Evolutionary conservation across 805 yeast genomes (phyloP), one percentile per base, ranked within the genome.

Genomic region (Alloascoidea hylecoeti): DNA sequence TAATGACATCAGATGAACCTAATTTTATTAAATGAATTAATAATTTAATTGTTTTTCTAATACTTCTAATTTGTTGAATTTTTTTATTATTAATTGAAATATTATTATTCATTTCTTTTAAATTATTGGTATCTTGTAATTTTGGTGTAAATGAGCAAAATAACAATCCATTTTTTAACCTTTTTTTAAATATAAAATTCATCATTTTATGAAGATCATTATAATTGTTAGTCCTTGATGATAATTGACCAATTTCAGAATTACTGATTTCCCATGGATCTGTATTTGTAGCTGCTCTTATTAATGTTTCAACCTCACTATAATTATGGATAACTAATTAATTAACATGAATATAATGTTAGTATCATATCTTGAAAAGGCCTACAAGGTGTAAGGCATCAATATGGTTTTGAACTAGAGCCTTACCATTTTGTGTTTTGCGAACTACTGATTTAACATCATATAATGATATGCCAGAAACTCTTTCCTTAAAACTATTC

Each of bases 261-360:
- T 23, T 23, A 9, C n/a, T 23, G n/a, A 23, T n/a, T 23, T 23
- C 30, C 30, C 30, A 23, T 23, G 30, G 30, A 23, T 23, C 30
- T 9, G 30, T 23, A n/a, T 23, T 23, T 23, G 30, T 23, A n/a
- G 30, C 30, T 9, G 9, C 30, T 23, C 30, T 23, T 9, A 23
- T n/a, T n/a, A 9, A 9, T 9, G 30, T n/a, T n/a, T 23, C 30
- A 9, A 23, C 13, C n/a, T 9, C 30, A 23, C 30, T 23, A 23
- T 23, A 23, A n/a, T 23, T 23, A 23, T 23, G n/a, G 9, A 23
- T n/a, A n/a, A 23, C 30, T 23, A 9, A 9, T n/a, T n/a, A 23
- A n/a, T 9, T 9, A 9, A n/a, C 30, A n/a, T 23, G 9, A 23
- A 23, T 9, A 9, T 23, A 9, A n/a, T n/a, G 9, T 23, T n/a